phyloP scores from a whole-genome alignment of 441 rosid genomes.

The Populus tomentosa region DNA sequence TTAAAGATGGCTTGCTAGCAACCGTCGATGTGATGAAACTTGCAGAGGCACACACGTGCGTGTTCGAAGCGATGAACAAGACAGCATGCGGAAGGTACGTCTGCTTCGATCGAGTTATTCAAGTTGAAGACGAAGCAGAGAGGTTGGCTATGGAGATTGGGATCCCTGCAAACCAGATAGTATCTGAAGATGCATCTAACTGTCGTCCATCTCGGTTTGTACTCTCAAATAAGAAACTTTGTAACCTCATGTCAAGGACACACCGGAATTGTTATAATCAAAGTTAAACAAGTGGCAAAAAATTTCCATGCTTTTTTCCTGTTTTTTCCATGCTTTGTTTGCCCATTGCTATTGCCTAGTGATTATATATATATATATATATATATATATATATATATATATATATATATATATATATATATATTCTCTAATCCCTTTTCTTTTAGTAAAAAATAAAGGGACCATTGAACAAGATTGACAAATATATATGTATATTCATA shows the following conservation, averaged over 20 bases:
- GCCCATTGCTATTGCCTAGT: too few species aligned
- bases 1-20: conserved; percentile 54
- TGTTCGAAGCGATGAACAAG: conserved; percentile 53
- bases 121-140: conserved; percentile 33
- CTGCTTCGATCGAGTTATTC: conserved; percentile 55
- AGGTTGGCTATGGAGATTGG: conserved; percentile 51
- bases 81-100: conserved; percentile 71
- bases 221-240: conserved; percentile 60
- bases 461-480: too few species aligned
- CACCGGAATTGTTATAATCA: conserved; percentile 39
- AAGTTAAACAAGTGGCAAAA: background rate
- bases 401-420: too few species aligned
- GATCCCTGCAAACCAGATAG: conserved; percentile 46
- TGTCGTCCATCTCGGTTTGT: conserved; percentile 11
- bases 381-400: too few species aligned
- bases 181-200: conserved; percentile 26
- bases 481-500: too few species aligned
- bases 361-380: too few species aligned
- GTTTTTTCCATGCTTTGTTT: too few species aligned
- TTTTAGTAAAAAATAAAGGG: too few species aligned
- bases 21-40: conserved; percentile 61
- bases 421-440: too few species aligned
- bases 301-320: too few species aligned
- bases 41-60: conserved; percentile 66
- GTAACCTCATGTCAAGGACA: conserved; percentile 53